Percentiles rank a stretch among this genome's conserved stretches.
phyloP scores from a whole-genome alignment of 2,329 filamentous ascomycete genomes.

The Ciborinia camelliae region DNA sequence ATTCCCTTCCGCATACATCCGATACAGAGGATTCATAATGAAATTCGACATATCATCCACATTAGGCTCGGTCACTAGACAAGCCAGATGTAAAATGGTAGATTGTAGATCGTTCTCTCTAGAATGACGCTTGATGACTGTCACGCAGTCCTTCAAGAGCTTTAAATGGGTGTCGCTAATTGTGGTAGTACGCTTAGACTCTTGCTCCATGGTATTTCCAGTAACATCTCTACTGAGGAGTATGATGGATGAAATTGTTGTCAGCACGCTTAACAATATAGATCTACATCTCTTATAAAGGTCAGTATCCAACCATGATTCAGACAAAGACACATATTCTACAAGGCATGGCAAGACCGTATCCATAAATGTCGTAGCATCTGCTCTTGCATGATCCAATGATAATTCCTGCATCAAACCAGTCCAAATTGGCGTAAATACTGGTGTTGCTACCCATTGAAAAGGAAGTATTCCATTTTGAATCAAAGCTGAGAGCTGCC shows the following conservation, averaged over 20 bases:
- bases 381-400: constrained; percentile 34
- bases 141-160: constrained; percentile 7
- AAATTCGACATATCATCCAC: background rate
- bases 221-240: constrained; percentile 29
- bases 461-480: constrained; percentile 39
- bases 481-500: constrained; percentile 41
- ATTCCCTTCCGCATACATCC: background rate
- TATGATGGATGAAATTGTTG: constrained; percentile 42
- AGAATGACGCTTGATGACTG: background rate
- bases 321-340: constrained; percentile 8
- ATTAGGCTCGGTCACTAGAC: constrained; percentile 22
- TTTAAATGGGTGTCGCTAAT: background rate
- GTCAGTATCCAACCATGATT: background rate
- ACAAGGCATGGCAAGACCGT: constrained; percentile 37
- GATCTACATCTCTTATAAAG: constrained; percentile 32
- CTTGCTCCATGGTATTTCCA: background rate
- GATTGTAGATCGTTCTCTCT: constrained; percentile 2
- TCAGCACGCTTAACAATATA: constrained; percentile 44
- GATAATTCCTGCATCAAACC: constrained; percentile 40
- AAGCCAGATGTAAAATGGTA: constrained; percentile 28
- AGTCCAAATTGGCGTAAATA: constrained; percentile 44
- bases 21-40: constrained; percentile 2
- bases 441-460: constrained; percentile 46
- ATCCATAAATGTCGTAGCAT: constrained; percentile 41
- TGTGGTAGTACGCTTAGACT: background rate